phyloP scores from a whole-genome alignment of 1,139 yeast species.

The Hansenula lynferdii region DNA sequence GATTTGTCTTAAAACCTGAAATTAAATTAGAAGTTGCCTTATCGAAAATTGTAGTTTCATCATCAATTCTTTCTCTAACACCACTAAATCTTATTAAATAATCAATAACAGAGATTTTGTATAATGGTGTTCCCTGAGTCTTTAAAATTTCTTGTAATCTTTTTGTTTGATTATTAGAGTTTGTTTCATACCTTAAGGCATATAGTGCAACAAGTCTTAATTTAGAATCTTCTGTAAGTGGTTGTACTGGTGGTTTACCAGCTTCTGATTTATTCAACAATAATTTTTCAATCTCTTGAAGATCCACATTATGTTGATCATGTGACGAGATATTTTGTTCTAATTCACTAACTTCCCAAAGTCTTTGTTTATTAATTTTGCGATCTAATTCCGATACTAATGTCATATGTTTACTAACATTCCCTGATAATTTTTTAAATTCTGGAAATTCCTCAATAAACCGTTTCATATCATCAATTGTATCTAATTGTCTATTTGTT shows the following conservation, averaged over 20 bases:
- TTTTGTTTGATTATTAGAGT: slow-evolving; percentile 34
- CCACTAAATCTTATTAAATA: slow-evolving; percentile 37
- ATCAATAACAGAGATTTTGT: slow-evolving; percentile 27
- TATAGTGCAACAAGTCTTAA: slow-evolving; percentile 66
- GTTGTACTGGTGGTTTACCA: slow-evolving; percentile 15
- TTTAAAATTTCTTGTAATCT: slow-evolving; percentile 33
- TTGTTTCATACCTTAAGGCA: slow-evolving; percentile 58
- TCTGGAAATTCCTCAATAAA: slow-evolving; percentile 93
- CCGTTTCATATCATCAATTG: slow-evolving; percentile 83
- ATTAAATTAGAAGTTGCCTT: slow-evolving; percentile 25
- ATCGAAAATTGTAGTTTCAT: slow-evolving; percentile 35
- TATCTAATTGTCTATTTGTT: slow-evolving; percentile 62
- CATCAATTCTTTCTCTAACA: slow-evolving; percentile 33
- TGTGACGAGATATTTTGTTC: slow-evolving; percentile 83
- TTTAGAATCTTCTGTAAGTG: slow-evolving; percentile 40
- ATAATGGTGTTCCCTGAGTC: slow-evolving; percentile 29
- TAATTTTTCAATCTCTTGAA: slow-evolving; percentile 41
- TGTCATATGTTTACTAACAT: slow-evolving; percentile 91
- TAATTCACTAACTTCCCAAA: slow-evolving; percentile 86
- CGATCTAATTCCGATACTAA: slow-evolving; percentile 81
- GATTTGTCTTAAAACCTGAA: slow-evolving; percentile 26
- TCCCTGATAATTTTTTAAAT: slow-evolving; percentile 78
- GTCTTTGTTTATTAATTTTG: slow-evolving; percentile 50
- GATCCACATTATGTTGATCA: slow-evolving; percentile 47
- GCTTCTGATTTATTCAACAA: slow-evolving; percentile 25